phyloP scores from a whole-genome alignment of 148 eudicot genomes.

The Arbutus unedo region DNA sequence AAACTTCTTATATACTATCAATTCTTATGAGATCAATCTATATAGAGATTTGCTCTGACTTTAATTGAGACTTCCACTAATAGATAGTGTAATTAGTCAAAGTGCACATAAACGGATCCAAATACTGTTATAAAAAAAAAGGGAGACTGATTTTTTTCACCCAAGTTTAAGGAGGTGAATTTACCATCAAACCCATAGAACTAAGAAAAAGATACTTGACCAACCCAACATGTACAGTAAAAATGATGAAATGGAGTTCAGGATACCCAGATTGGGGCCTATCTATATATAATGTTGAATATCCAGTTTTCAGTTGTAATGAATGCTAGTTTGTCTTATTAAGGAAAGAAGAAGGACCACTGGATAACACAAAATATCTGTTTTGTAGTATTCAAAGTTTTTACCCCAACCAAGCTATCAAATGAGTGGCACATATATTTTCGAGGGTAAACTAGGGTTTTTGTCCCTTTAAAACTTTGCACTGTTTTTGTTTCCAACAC shows the following conservation, averaged over 20 bases:
- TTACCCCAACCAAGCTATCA: background rate
- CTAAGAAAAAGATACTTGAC: background rate
- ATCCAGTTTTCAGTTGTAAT: background rate
- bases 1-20: too few species aligned
- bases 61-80: too few species aligned
- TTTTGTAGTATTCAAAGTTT: background rate
- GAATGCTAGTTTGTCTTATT: background rate
- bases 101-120: too few species aligned
- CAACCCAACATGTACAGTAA: background rate
- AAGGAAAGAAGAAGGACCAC: constrained; percentile 1
- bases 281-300: background rate
- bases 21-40: too few species aligned
- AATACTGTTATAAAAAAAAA: too few species aligned
- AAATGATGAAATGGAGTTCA: background rate
- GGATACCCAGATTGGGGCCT: background rate
- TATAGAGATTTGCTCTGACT: too few species aligned
- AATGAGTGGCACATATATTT: background rate
- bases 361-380: background rate
- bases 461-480: background rate
- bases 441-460: background rate
- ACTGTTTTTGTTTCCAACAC: background rate
- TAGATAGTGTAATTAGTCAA: too few species aligned
- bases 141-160: background rate
- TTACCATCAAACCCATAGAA: background rate
- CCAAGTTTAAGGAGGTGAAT: background rate